phyloP scores from a whole-genome alignment of 2,329 filamentous ascomycete genomes.

The Zarea fungicola region DNA sequence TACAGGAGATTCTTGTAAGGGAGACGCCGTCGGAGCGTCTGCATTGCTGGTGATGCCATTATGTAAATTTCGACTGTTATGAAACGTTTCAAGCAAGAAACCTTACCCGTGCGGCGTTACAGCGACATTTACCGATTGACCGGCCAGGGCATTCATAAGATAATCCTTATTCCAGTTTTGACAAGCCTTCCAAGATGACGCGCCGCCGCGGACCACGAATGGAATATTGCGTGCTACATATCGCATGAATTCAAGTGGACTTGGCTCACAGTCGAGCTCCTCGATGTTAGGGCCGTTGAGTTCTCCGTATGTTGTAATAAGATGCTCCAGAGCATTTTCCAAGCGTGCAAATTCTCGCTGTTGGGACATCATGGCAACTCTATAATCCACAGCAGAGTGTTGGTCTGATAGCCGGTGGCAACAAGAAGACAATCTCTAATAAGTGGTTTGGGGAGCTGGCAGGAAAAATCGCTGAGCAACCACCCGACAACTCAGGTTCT shows the following conservation, averaged over 20 bases:
- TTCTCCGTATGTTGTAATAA: slow-evolving; percentile 68
- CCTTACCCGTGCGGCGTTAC: slow-evolving; percentile 66
- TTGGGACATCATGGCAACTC: not conserved
- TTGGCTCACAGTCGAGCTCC: slow-evolving; percentile 59
- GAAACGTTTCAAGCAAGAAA: not conserved
- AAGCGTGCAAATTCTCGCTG: not conserved
- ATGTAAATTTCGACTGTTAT: not conserved
- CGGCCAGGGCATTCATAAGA: slow-evolving; percentile 49
- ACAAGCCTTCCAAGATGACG: slow-evolving; percentile 57
- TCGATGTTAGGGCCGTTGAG: slow-evolving; percentile 59
- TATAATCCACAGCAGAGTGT: no score
- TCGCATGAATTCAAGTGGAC: slow-evolving; percentile 74
- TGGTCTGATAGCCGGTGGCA: not conserved
- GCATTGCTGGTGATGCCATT: slow-evolving; percentile 28
- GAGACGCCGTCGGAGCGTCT: slow-evolving; percentile 28
- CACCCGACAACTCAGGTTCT: no score
- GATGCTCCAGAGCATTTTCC: slow-evolving; percentile 29
- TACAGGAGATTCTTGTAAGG: slow-evolving; percentile 28
- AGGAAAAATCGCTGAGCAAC: no score
- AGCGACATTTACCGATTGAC: slow-evolving; percentile 64
- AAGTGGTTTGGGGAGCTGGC: no score
- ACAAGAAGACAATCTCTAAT: no score
- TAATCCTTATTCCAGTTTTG: slow-evolving; percentile 58
- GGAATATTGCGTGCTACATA: slow-evolving; percentile 69
- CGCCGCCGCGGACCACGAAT: slow-evolving; percentile 64